Percentiles rank a stretch among this genome's conserved stretches.
phyloP scores from a whole-genome alignment of 441 rosid genomes.

The Flueggea neowawraea region DNA sequence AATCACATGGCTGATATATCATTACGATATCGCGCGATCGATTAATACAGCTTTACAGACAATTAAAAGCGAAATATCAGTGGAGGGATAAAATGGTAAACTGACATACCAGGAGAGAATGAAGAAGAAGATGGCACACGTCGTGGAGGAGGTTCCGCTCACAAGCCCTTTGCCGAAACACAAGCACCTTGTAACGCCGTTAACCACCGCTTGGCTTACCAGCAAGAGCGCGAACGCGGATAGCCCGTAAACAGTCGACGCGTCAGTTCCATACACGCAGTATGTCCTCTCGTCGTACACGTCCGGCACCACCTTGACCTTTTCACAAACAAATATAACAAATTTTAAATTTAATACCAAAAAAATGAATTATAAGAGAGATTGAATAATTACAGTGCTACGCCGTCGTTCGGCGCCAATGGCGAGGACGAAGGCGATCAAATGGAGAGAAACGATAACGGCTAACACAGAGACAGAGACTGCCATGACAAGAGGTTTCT shows the following conservation, averaged over 20 bases:
- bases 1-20: no score
- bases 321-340: not conserved
- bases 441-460: constrained; percentile 59
- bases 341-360: not conserved
- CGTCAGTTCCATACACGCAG: constrained; percentile 70
- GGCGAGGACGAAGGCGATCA: constrained; percentile 89
- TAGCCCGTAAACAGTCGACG: constrained; percentile 79
- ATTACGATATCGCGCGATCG: no score
- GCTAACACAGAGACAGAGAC: constrained; percentile 59
- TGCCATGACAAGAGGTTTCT: constrained; percentile 38
- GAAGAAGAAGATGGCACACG: constrained; percentile 74
- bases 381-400: constrained; percentile 46
- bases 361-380: not conserved
- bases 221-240: constrained; percentile 73
- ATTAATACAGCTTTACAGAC: no score
- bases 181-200: constrained; percentile 83
- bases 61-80: not conserved
- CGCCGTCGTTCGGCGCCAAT: constrained; percentile 97
- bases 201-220: constrained; percentile 62
- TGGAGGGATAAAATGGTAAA: constrained; percentile 9
- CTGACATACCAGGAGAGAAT: constrained; percentile 68
- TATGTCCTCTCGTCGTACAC: constrained; percentile 71
- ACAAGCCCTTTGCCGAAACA: constrained; percentile 83
- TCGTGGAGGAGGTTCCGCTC: constrained; percentile 49
- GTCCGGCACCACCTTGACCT: constrained; percentile 70